Percentiles rank a stretch among this genome's conserved stretches.
These are phyloP conservation scores for Malus fusca DNA, from an alignment of 306 rosid genomes.

Conservation along the genomic window DNA sequence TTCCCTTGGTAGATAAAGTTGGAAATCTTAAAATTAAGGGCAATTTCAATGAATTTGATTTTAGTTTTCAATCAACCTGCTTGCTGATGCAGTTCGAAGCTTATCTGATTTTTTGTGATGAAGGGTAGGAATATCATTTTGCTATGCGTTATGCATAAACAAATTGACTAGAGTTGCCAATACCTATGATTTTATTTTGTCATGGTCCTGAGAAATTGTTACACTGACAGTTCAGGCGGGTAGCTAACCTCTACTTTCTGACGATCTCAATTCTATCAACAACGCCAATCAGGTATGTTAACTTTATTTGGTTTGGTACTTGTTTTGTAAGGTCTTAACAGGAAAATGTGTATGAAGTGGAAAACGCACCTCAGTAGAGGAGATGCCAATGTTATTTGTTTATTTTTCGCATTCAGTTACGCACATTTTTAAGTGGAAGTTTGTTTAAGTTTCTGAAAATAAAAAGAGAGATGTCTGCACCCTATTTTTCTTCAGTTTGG, in stretches of 20 bases:
- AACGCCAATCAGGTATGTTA: constrained; percentile 74
- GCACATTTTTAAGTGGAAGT: background rate
- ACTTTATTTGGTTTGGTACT: background rate
- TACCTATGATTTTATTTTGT: constrained; percentile 12
- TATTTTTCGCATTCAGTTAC: background rate
- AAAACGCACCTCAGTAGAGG: background rate
- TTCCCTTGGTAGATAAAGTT: background rate
- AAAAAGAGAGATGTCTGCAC: background rate
- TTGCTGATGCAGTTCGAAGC: background rate
- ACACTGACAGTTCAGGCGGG: constrained; percentile 90
- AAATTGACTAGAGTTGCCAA: background rate
- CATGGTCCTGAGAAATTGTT: constrained; percentile 37
- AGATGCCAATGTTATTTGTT: background rate
- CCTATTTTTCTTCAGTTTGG: background rate
- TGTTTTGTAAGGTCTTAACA: background rate
- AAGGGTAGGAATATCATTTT: background rate
- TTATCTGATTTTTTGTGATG: background rate
- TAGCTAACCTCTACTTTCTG: constrained; percentile 95
- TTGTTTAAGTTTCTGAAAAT: background rate
- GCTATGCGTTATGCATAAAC: background rate
- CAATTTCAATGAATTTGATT: background rate
- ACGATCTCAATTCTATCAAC: constrained; percentile 87
- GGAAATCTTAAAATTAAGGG: background rate
- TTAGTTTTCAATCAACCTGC: background rate
- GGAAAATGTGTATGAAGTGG: background rate